Base-by-base conservation (phyloP, 139 green algal genomes). In the Penium margaritaceum region DNA sequence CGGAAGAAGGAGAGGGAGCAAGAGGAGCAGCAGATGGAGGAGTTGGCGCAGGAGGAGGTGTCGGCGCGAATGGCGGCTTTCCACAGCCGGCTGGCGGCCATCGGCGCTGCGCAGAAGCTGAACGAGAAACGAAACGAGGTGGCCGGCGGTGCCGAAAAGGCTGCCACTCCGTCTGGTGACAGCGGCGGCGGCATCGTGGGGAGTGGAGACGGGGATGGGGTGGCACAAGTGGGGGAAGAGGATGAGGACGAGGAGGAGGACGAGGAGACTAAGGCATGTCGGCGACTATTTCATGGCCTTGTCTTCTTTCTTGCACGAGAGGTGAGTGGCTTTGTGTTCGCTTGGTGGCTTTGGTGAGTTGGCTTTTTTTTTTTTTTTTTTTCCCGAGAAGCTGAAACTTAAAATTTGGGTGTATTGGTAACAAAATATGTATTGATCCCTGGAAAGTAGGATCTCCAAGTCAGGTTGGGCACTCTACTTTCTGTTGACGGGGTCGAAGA, bases 221-320 rank as follows among this genome's bases (percentile, higher is more conserved):
- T 47, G 39, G 79, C 73, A 9, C 74, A 74, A 53, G 61, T 24
- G 29, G 64, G 29, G n/a, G 76, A 30, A 17, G 78, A 80, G 29
- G 76, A 68, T 12, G 75, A 63, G 39, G 80, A 75, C 14, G 78
- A 77, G 41, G 53, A 44, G 5, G 57, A 71, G 3, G 58, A 73
- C 24, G 76, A 83, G 62, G 64, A 66, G 53, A 36, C 78, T 0
- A 79, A 70, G 0, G 39, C 93, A 47, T 95, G 90, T 70, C 80
- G 69, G 9, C 57, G 63, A 14, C 83, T 99, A 44, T 97, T 98
- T 69, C 74, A 83, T 24, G 90, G 92, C 19, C 65, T 95, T 47
- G 82, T 92, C 3, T 96, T 98, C 82, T 97, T 94, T 77, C 83
- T 99, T n/a, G n/a, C n/a, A n/a, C n/a, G n/a, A 19, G 63, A 80